Evolutionary conservation across 2,329 filamentous ascomycete species (phyloP).

Genomic region (Trichophyton schoenleinii): DNA sequence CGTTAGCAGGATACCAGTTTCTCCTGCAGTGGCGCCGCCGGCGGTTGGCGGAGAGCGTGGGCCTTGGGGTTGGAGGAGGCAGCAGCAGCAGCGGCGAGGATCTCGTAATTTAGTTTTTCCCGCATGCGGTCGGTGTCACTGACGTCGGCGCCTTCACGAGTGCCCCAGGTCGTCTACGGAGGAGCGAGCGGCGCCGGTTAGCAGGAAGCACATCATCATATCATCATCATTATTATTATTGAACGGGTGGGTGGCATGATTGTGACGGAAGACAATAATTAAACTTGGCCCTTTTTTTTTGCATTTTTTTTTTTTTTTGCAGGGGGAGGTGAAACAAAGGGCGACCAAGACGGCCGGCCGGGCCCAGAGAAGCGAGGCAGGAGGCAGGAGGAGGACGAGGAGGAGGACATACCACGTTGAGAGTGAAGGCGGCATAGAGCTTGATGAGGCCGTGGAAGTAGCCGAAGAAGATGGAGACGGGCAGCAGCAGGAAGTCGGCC

Average conservation of each 20-base stretch:
- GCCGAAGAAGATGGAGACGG: conserved; percentile 78
- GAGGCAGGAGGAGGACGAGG: background rate
- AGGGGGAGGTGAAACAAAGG: background rate
- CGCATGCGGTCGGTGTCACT: conserved; percentile 32
- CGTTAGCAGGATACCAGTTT: background rate
- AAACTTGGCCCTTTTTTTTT: background rate
- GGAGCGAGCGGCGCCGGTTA: conserved; percentile 3
- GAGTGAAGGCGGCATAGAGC: conserved; percentile 70
- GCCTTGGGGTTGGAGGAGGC: background rate
- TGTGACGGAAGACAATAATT: background rate
- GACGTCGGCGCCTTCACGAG: conserved; percentile 70
- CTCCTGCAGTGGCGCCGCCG: background rate
- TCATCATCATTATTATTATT: no score
- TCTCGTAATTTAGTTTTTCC: conserved; percentile 9
- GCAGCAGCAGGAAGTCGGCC: conserved; percentile 64
- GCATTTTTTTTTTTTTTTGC: no score
- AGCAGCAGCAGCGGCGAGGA: background rate
- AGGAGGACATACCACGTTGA: conserved; percentile 56
- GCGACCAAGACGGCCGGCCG: background rate
- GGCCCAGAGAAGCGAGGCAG: no score
- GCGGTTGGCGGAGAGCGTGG: background rate
- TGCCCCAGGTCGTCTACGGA: conserved; percentile 75
- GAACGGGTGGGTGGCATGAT: background rate
- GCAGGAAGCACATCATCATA: no score
- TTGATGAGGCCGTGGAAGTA: conserved; percentile 91